A percentile compares a stretch with the other conserved stretches of the same genome.
phyloP scores from a whole-genome alignment of 345 rosid species.

The Gossypium sturtianum region DNA sequence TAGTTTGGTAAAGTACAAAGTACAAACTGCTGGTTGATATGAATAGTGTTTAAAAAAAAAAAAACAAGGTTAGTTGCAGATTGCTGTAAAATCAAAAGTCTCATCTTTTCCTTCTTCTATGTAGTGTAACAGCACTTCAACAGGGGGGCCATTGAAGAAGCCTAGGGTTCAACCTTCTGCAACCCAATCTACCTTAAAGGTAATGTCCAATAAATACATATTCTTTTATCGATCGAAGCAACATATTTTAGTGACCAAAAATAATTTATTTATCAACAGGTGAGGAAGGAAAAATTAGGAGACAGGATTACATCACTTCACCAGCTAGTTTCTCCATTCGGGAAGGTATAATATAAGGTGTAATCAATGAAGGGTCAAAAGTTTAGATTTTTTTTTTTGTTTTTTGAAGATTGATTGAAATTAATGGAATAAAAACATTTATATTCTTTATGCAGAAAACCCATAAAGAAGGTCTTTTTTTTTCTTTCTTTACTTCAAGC shows the following conservation, averaged over 20 bases:
- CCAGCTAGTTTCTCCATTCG: conserved; percentile 96
- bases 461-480: conserved; percentile 13
- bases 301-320: conserved; percentile 88
- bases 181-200: conserved; percentile 77
- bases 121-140: conserved; percentile 71
- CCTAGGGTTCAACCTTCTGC: conserved; percentile 85
- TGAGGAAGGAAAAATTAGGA: conserved; percentile 86
- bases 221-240: too few species aligned
- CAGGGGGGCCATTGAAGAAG: conserved; percentile 79
- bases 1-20: neutral
- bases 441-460: neutral
- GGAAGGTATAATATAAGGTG: conserved; percentile 51
- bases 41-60: neutral
- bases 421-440: neutral
- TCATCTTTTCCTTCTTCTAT: neutral
- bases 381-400: neutral
- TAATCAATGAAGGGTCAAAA: neutral
- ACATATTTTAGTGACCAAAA: too few species aligned
- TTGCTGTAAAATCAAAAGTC: conserved; percentile 10
- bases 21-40: neutral
- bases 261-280: conserved; percentile 27
- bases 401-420: too few species aligned
- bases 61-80: neutral
- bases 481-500: too few species aligned
- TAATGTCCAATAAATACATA: conserved; percentile 14